phyloP scores from a whole-genome alignment of 1,284 basidiomycete species.

The Albatrellus sp. region DNA sequence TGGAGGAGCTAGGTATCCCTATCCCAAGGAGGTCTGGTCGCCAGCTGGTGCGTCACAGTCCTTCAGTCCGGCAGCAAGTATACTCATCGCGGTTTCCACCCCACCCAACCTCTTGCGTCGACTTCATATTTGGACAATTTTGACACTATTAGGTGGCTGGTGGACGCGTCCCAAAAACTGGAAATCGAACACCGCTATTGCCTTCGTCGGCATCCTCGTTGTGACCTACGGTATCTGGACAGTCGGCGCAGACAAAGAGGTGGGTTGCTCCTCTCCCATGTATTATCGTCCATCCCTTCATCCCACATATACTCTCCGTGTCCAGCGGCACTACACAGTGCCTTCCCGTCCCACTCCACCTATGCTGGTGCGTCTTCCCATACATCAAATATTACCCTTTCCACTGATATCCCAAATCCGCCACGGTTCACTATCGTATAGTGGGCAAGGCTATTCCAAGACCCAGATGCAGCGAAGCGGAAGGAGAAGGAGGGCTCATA shows the following conservation, averaged over 20 bases:
- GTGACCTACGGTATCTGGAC: constrained; percentile 48
- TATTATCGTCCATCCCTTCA: too few relatives aligned
- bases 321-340: constrained; percentile 14
- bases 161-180: constrained; percentile 63
- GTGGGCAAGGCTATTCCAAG: constrained; percentile 11
- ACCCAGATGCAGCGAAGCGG: constrained; percentile 3
- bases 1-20: constrained; percentile 56
- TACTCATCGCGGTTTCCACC: too few relatives aligned
- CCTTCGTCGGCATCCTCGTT: constrained; percentile 42
- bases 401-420: background rate
- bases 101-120: too few relatives aligned
- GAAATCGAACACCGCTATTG: constrained; percentile 54
- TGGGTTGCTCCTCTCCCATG: constrained; percentile 17
- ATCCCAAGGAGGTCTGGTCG: constrained; percentile 61
- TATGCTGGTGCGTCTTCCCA: constrained; percentile 9
- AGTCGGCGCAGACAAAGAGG: constrained; percentile 54
- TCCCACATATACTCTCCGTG: background rate
- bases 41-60: constrained; percentile 35
- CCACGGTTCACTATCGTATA: background rate
- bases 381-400: background rate
- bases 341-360: constrained; percentile 11
- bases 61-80: background rate
- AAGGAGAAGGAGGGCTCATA: constrained; percentile 6
- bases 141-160: constrained; percentile 49
- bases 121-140: background rate